phyloP scores from a whole-genome alignment of 768 basidiomycete genomes.

The Agaricus subrufescens region DNA sequence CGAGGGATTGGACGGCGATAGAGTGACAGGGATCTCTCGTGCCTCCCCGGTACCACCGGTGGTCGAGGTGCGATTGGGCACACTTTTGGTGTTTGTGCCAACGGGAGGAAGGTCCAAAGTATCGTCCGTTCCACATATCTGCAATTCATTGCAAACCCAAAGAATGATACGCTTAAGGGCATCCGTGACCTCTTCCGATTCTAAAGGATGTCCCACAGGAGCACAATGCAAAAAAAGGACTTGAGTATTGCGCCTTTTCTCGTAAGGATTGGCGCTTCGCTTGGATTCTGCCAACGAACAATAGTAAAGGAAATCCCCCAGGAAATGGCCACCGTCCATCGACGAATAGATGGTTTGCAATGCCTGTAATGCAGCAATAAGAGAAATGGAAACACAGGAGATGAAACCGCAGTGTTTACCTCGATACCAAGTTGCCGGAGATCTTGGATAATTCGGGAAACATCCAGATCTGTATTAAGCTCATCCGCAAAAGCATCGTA shows the following conservation, averaged over 20 bases:
- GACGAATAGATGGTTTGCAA: slow-evolving; percentile 64
- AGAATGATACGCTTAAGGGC: slow-evolving; percentile 56
- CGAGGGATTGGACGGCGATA: background rate
- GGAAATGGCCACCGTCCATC: slow-evolving; percentile 71
- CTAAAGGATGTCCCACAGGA: slow-evolving; percentile 59
- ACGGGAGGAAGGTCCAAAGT: slow-evolving; percentile 8
- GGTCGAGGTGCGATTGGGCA: background rate
- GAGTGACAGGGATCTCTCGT: background rate
- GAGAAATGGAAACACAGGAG: background rate
- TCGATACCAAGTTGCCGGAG: slow-evolving; percentile 47
- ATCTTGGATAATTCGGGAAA: slow-evolving; percentile 50
- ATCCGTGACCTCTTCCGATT: slow-evolving; percentile 63
- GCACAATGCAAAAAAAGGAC: slow-evolving; percentile 73
- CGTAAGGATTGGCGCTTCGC: slow-evolving; percentile 28
- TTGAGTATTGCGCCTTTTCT: slow-evolving; percentile 18
- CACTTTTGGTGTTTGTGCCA: background rate
- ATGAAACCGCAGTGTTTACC: slow-evolving; percentile 25
- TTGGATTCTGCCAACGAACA: slow-evolving; percentile 69
- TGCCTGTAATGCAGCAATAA: slow-evolving; percentile 5
- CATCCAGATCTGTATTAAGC: slow-evolving; percentile 56
- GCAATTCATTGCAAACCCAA: slow-evolving; percentile 48
- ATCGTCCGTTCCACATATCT: slow-evolving; percentile 7
- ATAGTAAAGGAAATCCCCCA: slow-evolving; percentile 76
- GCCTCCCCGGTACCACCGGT: background rate
- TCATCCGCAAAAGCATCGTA: slow-evolving; percentile 55